These are phyloP conservation scores for Triadica sebifera DNA, from an alignment of 345 rosid genomes.

Conservation along the genomic window DNA sequence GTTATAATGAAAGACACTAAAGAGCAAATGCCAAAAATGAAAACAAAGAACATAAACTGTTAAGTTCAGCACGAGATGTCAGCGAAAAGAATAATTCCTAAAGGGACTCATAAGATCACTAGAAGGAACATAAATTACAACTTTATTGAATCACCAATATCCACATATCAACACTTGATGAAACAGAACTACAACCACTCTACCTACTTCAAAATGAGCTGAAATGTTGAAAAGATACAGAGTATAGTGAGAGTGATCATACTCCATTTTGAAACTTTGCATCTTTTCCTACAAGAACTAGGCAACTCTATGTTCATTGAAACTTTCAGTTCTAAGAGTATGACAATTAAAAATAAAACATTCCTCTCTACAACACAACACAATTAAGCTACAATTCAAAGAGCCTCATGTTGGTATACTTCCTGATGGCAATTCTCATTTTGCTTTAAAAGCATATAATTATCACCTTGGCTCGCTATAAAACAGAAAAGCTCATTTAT, in stretches of 20 bases:
- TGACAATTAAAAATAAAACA: neutral
- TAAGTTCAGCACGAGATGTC: neutral
- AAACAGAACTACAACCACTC: neutral
- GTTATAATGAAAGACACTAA: neutral
- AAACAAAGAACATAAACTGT: neutral
- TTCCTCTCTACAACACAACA: neutral
- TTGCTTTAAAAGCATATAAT: neutral
- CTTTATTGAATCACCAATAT: neutral
- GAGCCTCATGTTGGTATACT: neutral
- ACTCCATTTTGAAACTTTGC: neutral
- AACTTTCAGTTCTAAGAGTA: neutral
- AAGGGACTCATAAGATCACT: neutral
- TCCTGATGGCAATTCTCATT: neutral
- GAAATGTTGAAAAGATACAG: neutral
- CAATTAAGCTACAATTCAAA: neutral
- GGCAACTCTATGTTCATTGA: neutral
- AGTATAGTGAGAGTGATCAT: neutral
- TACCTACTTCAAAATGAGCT: slow-evolving; percentile 1
- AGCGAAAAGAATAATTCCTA: neutral
- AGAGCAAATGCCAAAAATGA: neutral
- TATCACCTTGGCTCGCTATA: neutral
- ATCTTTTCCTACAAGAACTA: neutral
- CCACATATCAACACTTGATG: neutral
- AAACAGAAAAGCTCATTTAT: no score
- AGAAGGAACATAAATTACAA: neutral